These are phyloP conservation scores for Leccinum pallidistipes DNA, from an alignment of 1,284 basidiomycete species.

Conservation along the genomic window DNA sequence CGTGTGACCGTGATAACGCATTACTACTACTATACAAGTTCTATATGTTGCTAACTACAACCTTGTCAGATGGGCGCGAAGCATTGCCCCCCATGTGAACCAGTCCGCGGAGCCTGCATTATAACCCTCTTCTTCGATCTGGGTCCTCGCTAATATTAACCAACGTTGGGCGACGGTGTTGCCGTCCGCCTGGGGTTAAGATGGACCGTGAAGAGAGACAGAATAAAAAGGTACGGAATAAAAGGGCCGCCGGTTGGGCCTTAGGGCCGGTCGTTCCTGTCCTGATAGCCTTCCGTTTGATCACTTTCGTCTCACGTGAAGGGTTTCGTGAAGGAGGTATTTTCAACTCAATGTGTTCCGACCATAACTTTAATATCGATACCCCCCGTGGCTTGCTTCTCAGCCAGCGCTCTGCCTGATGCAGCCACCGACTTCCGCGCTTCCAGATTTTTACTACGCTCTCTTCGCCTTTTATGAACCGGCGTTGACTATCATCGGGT, in stretches of 20 bases:
- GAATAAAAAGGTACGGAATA: not conserved
- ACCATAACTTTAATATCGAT: not conserved
- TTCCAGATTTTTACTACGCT: slow-evolving; percentile 69
- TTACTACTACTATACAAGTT: not conserved
- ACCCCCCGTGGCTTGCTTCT: slow-evolving; percentile 2
- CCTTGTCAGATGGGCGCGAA: slow-evolving; percentile 35
- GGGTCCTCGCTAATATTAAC: slow-evolving; percentile 69
- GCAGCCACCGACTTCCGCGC: slow-evolving; percentile 52
- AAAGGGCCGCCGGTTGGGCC: slow-evolving; percentile 34
- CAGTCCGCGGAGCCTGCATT: slow-evolving; percentile 54
- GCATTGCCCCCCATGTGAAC: slow-evolving; percentile 20
- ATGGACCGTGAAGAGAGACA: slow-evolving; percentile 36
- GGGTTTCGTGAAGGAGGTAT: not conserved
- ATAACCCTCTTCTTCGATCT: slow-evolving; percentile 64
- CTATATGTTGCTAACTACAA: not conserved
- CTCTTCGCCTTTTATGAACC: slow-evolving; percentile 76
- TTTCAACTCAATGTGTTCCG: slow-evolving; percentile 4
- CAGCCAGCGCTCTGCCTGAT: slow-evolving; percentile 15
- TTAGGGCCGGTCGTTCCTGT: slow-evolving; percentile 41
- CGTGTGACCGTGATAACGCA: not conserved
- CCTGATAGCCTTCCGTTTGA: not conserved
- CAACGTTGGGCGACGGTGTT: slow-evolving; percentile 38
- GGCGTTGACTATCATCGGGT: slow-evolving; percentile 59
- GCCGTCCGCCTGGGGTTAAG: slow-evolving; percentile 65
- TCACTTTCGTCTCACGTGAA: slow-evolving; percentile 1